Conservation (phyloP, 2,329 filamentous ascomycete genomes). For the Tolypocladium album region DNA sequence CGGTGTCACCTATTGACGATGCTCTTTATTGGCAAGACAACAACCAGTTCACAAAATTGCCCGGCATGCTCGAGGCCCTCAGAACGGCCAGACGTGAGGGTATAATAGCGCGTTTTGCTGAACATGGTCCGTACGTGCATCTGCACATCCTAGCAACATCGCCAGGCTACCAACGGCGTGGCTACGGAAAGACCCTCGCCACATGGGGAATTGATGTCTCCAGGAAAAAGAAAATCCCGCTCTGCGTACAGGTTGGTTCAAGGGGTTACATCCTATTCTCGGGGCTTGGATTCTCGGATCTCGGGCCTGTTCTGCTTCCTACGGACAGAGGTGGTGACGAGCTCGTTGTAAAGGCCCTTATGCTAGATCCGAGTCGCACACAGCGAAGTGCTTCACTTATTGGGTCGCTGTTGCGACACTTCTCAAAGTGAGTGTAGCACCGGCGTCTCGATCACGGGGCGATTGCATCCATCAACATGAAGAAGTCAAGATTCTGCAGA, state of each 20-base stretch:
- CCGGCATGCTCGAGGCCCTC: not conserved
- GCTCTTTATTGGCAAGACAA: not conserved
- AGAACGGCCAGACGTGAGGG: not conserved
- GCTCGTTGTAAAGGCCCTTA: conserved; percentile 5
- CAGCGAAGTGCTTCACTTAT: not conserved
- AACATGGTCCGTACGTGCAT: conserved; percentile 2
- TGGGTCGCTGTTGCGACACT: not conserved
- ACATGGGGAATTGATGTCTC: conserved; percentile 2
- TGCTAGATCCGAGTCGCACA: conserved; percentile 12
- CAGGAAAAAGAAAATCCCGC: not conserved
- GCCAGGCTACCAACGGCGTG: conserved; percentile 5
- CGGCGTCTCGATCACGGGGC: not conserved
- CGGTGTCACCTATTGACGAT: not conserved
- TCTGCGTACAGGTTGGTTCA: conserved; percentile 4
- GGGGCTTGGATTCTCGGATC: conserved; percentile 7
- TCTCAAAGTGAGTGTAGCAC: not conserved
- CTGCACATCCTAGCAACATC: conserved; percentile 7
- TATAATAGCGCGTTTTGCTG: not conserved
- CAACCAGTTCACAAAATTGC: not conserved
- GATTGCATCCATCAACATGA: not conserved
- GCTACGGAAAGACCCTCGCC: conserved; percentile 7
- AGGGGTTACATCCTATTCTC: conserved; percentile 9
- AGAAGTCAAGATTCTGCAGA: too few species aligned
- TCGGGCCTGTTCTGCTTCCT: conserved; percentile 5
- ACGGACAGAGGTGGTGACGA: conserved; percentile 2